phyloP scores from a whole-genome alignment of 768 basidiomycete genomes.

The Lactarius tabidus region DNA sequence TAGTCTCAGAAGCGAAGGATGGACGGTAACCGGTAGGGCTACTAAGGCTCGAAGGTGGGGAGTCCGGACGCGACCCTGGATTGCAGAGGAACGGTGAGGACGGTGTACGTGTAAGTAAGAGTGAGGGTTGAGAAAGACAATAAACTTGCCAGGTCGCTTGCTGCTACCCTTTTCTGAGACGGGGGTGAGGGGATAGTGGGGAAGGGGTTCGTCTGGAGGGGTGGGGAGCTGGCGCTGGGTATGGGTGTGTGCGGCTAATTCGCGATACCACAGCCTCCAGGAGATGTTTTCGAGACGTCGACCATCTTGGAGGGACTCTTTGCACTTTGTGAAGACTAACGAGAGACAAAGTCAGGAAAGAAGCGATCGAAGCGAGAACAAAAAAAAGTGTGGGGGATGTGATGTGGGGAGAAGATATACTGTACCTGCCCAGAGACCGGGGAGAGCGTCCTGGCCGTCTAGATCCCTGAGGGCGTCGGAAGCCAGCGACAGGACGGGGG shows the following conservation, averaged over 20 bases:
- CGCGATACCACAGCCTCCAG: constrained; percentile 80
- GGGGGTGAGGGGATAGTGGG: constrained; percentile 26
- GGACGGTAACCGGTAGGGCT: not conserved
- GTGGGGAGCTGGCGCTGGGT: constrained; percentile 32
- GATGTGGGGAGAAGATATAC: constrained; percentile 21
- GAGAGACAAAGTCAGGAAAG: not conserved
- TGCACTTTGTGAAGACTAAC: constrained; percentile 82
- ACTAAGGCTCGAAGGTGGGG: not conserved
- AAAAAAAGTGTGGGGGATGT: constrained; percentile 10
- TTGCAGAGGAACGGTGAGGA: not conserved
- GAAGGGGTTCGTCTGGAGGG: constrained; percentile 30
- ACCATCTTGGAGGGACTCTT: constrained; percentile 75
- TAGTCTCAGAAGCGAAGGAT: constrained; percentile 4
- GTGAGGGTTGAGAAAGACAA: too few species aligned
- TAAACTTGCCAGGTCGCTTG: constrained; percentile 2
- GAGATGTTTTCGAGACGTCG: constrained; percentile 80
- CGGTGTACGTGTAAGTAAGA: not conserved
- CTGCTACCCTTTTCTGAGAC: constrained; percentile 17
- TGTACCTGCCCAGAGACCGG: constrained; percentile 64
- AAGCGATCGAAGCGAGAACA: not conserved
- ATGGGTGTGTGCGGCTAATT: constrained; percentile 44
- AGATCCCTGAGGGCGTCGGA: constrained; percentile 64
- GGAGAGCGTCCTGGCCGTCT: constrained; percentile 63
- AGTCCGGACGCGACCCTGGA: not conserved
- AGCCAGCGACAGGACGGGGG: constrained; percentile 62